These are phyloP conservation scores for Debaryomyces udenii DNA, from an alignment of 1,139 yeast species.

Conservation along the genomic window DNA sequence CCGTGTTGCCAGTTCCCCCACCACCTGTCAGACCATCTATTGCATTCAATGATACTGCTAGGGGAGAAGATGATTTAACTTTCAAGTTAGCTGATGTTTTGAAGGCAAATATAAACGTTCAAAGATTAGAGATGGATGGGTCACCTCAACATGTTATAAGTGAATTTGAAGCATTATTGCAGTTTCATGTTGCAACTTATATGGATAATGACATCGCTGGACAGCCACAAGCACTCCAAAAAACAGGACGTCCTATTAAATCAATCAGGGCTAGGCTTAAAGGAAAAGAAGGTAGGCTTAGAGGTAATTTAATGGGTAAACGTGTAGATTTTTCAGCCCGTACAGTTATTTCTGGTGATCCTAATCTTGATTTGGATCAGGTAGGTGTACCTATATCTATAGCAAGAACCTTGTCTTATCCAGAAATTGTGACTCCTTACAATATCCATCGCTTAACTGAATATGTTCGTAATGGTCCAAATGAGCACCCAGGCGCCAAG, in stretches of 20 bases:
- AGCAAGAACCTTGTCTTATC: conserved; percentile 93
- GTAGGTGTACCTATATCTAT: conserved; percentile 98
- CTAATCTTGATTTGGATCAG: conserved; percentile 94
- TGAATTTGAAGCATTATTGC: conserved; percentile 93
- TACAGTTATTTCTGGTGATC: conserved; percentile 99
- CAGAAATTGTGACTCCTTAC: conserved; percentile 97
- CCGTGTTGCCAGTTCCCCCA: conserved; percentile 99
- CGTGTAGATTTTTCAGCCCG: conserved; percentile 99
- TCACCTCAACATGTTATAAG: conserved; percentile 98
- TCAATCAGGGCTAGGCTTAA: conserved; percentile 97
- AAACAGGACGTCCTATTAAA: conserved; percentile 98
- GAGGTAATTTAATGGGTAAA: conserved; percentile 99
- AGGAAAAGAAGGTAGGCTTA: conserved; percentile 98
- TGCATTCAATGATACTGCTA: conserved; percentile 97
- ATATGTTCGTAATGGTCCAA: conserved; percentile 95
- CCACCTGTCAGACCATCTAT: conserved; percentile 99
- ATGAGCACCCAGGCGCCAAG: conserved; percentile 99
- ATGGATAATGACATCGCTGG: conserved; percentile 99
- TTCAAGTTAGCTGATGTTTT: conserved; percentile 95
- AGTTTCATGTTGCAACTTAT: conserved; percentile 98
- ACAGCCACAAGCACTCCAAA: conserved; percentile 98
- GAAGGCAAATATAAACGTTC: conserved; percentile 95
- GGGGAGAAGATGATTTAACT: conserved; percentile 99
- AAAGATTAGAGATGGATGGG: conserved; percentile 95
- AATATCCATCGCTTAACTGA: conserved; percentile 92